A percentile compares a stretch with the other conserved stretches of the same genome.
Conservation (phyloP, 352 stramenopile species). For the Blastocystis sp. region DNA sequence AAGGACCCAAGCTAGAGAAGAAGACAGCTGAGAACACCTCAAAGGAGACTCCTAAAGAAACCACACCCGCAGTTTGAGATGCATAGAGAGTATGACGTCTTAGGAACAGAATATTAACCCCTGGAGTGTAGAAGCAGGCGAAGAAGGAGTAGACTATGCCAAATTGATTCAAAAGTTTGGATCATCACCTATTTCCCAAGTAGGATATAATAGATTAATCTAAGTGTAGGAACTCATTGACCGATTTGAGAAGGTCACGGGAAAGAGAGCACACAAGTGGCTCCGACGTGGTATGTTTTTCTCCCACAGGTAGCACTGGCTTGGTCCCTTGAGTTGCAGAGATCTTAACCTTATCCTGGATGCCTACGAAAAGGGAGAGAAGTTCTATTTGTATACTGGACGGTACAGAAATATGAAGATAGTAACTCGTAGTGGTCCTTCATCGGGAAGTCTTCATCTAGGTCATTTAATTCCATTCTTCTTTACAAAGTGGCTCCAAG, state of each 20-base stretch:
- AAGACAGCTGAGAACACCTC: background rate
- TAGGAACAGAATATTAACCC: conserved; percentile 78
- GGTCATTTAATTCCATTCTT: conserved; percentile 98
- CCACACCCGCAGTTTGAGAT: background rate
- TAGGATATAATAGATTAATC: background rate
- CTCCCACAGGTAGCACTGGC: conserved; percentile 78
- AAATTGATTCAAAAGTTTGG: conserved; percentile 97
- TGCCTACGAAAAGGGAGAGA: conserved; percentile 84
- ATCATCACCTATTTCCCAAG: conserved; percentile 80
- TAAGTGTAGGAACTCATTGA: conserved; percentile 76
- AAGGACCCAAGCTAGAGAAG: background rate
- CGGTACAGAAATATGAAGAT: conserved; percentile 64
- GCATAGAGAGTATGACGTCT: background rate
- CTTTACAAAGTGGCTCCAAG: conserved; percentile 95
- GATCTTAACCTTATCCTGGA: conserved; percentile 90
- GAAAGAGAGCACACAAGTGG: conserved; percentile 86
- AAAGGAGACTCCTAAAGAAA: background rate
- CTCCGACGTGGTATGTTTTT: conserved; percentile 97
- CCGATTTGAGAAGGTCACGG: conserved; percentile 87
- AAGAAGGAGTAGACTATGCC: conserved; percentile 89
- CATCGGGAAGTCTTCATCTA: conserved; percentile 91
- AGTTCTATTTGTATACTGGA: conserved; percentile 99
- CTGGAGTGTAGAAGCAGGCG: conserved; percentile 83
- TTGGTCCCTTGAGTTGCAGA: background rate
- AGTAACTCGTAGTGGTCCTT: conserved; percentile 74